Percentiles rank a stretch among this genome's conserved stretches.
phyloP scores from a whole-genome alignment of 495 filamentous ascomycete genomes.

The Xylaria acuta region DNA sequence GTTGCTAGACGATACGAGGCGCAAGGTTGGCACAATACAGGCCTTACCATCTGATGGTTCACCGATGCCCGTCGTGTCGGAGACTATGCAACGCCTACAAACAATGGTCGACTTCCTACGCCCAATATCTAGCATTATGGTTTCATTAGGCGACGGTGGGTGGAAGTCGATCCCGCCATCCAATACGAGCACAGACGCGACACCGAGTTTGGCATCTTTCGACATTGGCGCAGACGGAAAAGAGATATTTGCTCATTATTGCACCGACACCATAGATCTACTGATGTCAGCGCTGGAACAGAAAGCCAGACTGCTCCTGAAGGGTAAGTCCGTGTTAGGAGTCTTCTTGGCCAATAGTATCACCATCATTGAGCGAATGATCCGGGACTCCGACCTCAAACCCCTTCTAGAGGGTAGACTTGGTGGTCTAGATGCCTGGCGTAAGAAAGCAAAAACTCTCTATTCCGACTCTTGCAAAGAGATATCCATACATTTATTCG shows the following conservation, averaged over 20 bases:
- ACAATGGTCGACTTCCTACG: constrained; percentile 85
- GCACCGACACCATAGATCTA: constrained; percentile 80
- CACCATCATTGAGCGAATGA: constrained; percentile 82
- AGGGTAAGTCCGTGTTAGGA: constrained; percentile 77
- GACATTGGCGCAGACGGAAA: constrained; percentile 90
- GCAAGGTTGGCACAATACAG: constrained; percentile 64
- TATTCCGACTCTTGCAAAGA: constrained; percentile 93
- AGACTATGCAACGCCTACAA: constrained; percentile 86
- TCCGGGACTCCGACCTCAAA: constrained; percentile 79
- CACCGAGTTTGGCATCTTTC: constrained; percentile 74
- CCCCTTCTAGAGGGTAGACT: constrained; percentile 71
- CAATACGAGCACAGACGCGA: constrained; percentile 62
- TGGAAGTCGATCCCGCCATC: constrained; percentile 67
- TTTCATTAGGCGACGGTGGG: constrained; percentile 89
- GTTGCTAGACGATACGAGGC: constrained; percentile 85
- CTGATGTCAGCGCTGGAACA: constrained; percentile 79
- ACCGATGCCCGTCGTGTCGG: constrained; percentile 75
- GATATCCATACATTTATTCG: constrained; percentile 80
- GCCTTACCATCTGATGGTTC: constrained; percentile 81
- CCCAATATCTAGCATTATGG: constrained; percentile 87
- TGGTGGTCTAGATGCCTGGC: constrained; percentile 76
- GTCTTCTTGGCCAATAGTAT: constrained; percentile 94
- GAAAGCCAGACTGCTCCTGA: constrained; percentile 74
- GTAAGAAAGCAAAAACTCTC: constrained; percentile 79
- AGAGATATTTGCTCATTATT: constrained; percentile 88